Conservation (phyloP, 768 basidiomycete genomes). For the Saitozyma sp. region DNA sequence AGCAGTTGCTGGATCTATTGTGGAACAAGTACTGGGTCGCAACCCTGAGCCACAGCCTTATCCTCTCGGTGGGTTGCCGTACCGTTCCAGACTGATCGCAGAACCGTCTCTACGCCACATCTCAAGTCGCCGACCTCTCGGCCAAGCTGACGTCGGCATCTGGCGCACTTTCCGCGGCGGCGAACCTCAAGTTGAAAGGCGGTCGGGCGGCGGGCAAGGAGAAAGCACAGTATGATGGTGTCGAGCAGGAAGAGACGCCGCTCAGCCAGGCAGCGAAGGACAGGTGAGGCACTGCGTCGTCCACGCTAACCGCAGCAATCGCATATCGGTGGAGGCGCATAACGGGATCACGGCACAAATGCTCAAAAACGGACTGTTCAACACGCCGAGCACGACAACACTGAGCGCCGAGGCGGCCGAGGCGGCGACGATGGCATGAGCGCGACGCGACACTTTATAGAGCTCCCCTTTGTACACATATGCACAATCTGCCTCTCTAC, state of each 20-base stretch:
- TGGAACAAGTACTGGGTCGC: constrained; percentile 99
- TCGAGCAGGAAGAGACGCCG: constrained; percentile 81
- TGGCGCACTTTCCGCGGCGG: constrained; percentile 44
- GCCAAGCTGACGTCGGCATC: constrained; percentile 66
- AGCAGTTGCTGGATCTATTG: constrained; percentile 78
- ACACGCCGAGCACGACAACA: constrained; percentile 27
- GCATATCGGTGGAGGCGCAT: constrained; percentile 85
- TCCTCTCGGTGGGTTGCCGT: constrained; percentile 70
- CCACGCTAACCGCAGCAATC: constrained; percentile 61
- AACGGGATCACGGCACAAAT: constrained; percentile 92
- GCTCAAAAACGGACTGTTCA: constrained; percentile 86
- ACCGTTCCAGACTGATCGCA: constrained; percentile 48
- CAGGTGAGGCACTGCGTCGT: constrained; percentile 64
- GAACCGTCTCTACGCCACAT: constrained; percentile 92
- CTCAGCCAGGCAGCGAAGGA: constrained; percentile 88
- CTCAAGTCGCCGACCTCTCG: constrained; percentile 84
- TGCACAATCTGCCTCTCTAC: too few species aligned
- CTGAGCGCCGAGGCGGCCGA: constrained; percentile 18
- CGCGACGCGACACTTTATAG: too few species aligned
- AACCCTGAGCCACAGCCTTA: constrained; percentile 86
- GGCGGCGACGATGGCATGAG: constrained; percentile 10
- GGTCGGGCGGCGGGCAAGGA: constrained; percentile 54
- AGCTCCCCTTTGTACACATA: too few species aligned
- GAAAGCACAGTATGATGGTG: constrained; percentile 48
- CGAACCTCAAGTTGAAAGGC: constrained; percentile 13